Evolutionary conservation across 495 filamentous ascomycete genomes (phyloP).

Genomic region (Thermothielavioides terrestris): DNA sequence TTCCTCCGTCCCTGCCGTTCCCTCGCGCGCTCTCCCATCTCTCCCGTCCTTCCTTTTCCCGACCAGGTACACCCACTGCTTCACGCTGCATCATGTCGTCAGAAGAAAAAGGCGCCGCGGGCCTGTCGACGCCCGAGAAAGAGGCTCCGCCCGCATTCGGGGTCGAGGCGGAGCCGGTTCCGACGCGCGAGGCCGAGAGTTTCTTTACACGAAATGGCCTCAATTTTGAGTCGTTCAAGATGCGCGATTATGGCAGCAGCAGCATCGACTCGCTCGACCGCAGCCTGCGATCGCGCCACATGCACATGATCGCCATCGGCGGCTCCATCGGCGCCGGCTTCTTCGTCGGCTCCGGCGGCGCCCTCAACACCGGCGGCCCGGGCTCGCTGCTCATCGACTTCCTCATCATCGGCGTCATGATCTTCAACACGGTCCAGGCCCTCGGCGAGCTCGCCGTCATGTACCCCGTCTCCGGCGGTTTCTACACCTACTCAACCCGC

Average conservation of each 20-base stretch:
- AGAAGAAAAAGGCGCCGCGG: slow-evolving; percentile 18
- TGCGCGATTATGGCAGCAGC: slow-evolving; percentile 31
- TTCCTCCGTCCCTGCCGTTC: neutral
- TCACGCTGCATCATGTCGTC: slow-evolving; percentile 21
- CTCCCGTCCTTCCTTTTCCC: neutral
- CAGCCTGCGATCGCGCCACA: slow-evolving; percentile 53
- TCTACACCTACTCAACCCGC: slow-evolving; percentile 60
- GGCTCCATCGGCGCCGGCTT: slow-evolving; percentile 63
- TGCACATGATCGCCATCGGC: slow-evolving; percentile 72
- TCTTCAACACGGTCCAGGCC: slow-evolving; percentile 56
- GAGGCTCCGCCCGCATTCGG: slow-evolving; percentile 20
- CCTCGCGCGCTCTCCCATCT: slow-evolving; percentile 7
- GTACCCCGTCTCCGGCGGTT: slow-evolving; percentile 55
- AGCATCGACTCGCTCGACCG: slow-evolving; percentile 42
- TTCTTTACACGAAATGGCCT: slow-evolving; percentile 45
- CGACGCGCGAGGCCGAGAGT: slow-evolving; percentile 20
- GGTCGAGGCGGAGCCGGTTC: slow-evolving; percentile 8
- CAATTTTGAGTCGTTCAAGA: slow-evolving; percentile 43
- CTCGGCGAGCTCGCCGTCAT: slow-evolving; percentile 67
- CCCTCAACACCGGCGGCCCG: slow-evolving; percentile 39
- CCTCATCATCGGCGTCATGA: slow-evolving; percentile 47
- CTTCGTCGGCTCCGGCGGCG: slow-evolving; percentile 46
- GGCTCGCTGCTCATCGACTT: slow-evolving; percentile 46
- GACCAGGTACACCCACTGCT: neutral
- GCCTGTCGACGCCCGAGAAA: slow-evolving; percentile 18